These are phyloP conservation scores for Nicotiana benthamiana DNA, from an alignment of 257 asterid species.

Conservation along the genomic window DNA sequence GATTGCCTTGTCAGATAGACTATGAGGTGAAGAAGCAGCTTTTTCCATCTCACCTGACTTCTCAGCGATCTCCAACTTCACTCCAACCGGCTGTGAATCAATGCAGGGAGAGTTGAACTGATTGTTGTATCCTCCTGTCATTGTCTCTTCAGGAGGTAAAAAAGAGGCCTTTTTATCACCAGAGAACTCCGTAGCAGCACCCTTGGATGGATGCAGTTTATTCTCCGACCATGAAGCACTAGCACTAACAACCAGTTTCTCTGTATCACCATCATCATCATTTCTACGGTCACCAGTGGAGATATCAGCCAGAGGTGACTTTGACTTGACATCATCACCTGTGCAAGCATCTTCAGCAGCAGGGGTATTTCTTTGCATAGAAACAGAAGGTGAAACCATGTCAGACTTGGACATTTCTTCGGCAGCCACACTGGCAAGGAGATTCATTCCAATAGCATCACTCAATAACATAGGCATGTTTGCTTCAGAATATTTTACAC, in stretches of 20 bases:
- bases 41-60: constrained; percentile 25
- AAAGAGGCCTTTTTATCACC: constrained; percentile 22
- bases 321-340: constrained; percentile 44
- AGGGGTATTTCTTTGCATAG: constrained; percentile 40
- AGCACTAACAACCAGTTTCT: constrained; percentile 24
- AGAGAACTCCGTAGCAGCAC: constrained; percentile 14
- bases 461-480: constrained; percentile 52
- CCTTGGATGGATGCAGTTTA: constrained; percentile 18
- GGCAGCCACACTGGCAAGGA: constrained; percentile 95
- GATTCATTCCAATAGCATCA: constrained; percentile 90
- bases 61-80: constrained; percentile 20
- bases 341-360: constrained; percentile 33
- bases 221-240: constrained; percentile 26
- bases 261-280: constrained; percentile 26
- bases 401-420: constrained; percentile 67
- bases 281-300: constrained; percentile 11
- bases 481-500: constrained; percentile 75
- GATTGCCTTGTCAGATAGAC: constrained; percentile 18
- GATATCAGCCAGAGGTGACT: constrained; percentile 27
- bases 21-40: constrained; percentile 14
- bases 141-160: constrained; percentile 25
- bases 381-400: constrained; percentile 42
- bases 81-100: constrained; percentile 22
- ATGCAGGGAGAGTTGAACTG: constrained; percentile 11
- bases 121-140: constrained; percentile 17